Conservation (phyloP, 1,284 basidiomycete genomes). For the Rhodotorula sp. region DNA sequence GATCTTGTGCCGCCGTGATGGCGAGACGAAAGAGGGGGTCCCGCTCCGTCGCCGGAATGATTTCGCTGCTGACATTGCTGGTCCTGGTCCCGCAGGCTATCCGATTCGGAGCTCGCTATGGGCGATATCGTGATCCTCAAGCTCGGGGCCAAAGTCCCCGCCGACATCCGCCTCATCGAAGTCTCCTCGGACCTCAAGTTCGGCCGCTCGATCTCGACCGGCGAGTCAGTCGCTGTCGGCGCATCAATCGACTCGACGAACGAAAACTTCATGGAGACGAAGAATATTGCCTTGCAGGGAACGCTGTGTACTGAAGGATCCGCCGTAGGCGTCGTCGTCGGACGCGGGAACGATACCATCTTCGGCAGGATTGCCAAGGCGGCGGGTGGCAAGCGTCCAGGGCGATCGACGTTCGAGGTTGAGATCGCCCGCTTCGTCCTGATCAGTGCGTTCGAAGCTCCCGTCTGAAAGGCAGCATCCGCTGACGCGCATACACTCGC, state of each 20-base stretch:
- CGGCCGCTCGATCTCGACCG: slow-evolving; percentile 65
- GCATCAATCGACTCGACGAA: slow-evolving; percentile 58
- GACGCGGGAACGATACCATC: slow-evolving; percentile 56
- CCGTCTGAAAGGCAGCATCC: neutral
- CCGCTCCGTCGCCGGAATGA: neutral
- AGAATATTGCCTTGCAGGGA: slow-evolving; percentile 65
- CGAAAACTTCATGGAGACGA: slow-evolving; percentile 55
- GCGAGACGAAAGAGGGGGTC: slow-evolving; percentile 38
- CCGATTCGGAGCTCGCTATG: slow-evolving; percentile 49
- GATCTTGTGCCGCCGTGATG: slow-evolving; percentile 51
- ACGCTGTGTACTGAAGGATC: slow-evolving; percentile 63
- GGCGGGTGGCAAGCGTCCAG: slow-evolving; percentile 56
- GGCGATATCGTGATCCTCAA: slow-evolving; percentile 51
- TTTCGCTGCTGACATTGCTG: no score
- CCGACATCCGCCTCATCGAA: slow-evolving; percentile 57
- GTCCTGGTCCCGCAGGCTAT: slow-evolving; percentile 31
- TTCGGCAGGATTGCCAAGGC: slow-evolving; percentile 63
- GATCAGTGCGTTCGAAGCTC: slow-evolving; percentile 20
- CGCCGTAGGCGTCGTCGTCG: slow-evolving; percentile 54
- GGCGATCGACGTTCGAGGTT: slow-evolving; percentile 50
- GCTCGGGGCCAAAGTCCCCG: slow-evolving; percentile 54
- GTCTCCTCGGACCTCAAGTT: slow-evolving; percentile 59
- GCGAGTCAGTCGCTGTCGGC: slow-evolving; percentile 59
- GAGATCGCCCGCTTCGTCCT: slow-evolving; percentile 54
- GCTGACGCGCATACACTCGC: slow-evolving; percentile 30